phyloP scores from a whole-genome alignment of 2,329 filamentous ascomycete genomes.

The Chrysosporium queenslandicum region DNA sequence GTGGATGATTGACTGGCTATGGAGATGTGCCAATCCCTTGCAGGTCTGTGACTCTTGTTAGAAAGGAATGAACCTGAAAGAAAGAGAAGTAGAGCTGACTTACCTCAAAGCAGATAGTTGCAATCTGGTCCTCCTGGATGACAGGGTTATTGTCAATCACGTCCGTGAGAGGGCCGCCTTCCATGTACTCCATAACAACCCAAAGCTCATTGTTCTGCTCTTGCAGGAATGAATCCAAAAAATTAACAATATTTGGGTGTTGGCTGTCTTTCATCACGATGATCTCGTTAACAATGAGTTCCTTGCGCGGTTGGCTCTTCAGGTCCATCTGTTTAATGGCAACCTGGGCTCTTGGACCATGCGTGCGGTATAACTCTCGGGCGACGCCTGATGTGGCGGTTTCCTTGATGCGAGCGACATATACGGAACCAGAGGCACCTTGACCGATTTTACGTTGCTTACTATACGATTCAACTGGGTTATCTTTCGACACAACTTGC shows the following conservation, averaged over 20 bases:
- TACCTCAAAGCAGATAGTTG: slow-evolving; percentile 93
- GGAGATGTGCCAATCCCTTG: slow-evolving; percentile 85
- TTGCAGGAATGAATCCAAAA: slow-evolving; percentile 89
- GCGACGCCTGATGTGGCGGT: slow-evolving; percentile 72
- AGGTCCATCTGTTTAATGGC: slow-evolving; percentile 99
- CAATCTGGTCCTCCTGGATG: slow-evolving; percentile 94
- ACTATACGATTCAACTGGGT: slow-evolving; percentile 88
- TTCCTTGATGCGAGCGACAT: slow-evolving; percentile 92
- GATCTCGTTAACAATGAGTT: slow-evolving; percentile 98
- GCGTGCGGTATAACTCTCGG: slow-evolving; percentile 63
- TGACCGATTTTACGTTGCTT: slow-evolving; percentile 99
- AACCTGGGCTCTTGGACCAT: slow-evolving; percentile 76
- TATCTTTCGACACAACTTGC: slow-evolving; percentile 90
- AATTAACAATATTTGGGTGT: slow-evolving; percentile 98
- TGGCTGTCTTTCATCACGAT: slow-evolving; percentile 99
- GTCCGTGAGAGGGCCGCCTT: slow-evolving; percentile 92
- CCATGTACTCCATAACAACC: slow-evolving; percentile 99
- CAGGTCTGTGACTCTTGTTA: slow-evolving; percentile 59
- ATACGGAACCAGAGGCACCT: slow-evolving; percentile 93
- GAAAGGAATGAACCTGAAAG: background rate
- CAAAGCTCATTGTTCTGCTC: slow-evolving; percentile 94
- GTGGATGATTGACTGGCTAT: slow-evolving; percentile 94
- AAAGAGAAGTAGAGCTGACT: slow-evolving; percentile 24
- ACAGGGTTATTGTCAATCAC: slow-evolving; percentile 95
- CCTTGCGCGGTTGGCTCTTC: slow-evolving; percentile 91